phyloP scores from a whole-genome alignment of 1,284 basidiomycete species.

The Malassezia caprae region DNA sequence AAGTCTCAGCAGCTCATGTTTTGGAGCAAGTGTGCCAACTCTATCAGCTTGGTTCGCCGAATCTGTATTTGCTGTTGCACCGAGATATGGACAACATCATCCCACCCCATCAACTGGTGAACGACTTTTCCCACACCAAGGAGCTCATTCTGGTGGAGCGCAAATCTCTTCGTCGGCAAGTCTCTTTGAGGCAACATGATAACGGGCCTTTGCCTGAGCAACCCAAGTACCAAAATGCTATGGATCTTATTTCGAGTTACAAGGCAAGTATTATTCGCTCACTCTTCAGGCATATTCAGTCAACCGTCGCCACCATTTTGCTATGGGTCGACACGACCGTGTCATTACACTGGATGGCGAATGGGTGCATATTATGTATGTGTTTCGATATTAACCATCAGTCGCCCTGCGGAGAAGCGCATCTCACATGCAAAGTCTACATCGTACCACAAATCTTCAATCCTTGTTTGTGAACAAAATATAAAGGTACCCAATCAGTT shows the following conservation, averaged over 20 bases:
- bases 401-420: slow-evolving; percentile 27
- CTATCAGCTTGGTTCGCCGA: slow-evolving; percentile 29
- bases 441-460: slow-evolving; percentile 81
- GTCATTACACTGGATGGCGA: slow-evolving; percentile 87
- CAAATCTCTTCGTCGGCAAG: slow-evolving; percentile 4
- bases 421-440: slow-evolving; percentile 54
- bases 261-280: slow-evolving; percentile 43
- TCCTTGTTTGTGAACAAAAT: slow-evolving; percentile 72
- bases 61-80: slow-evolving; percentile 41
- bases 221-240: slow-evolving; percentile 45
- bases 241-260: slow-evolving; percentile 55
- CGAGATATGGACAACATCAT: slow-evolving; percentile 58
- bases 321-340: slow-evolving; percentile 78
- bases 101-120: slow-evolving; percentile 88
- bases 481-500: slow-evolving; percentile 70
- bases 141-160: slow-evolving; percentile 74
- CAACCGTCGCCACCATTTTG: slow-evolving; percentile 74
- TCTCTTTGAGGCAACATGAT: not conserved
- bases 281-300: slow-evolving; percentile 69
- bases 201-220: slow-evolving; percentile 11
- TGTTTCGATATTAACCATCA: slow-evolving; percentile 16
- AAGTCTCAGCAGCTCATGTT: slow-evolving; percentile 64
- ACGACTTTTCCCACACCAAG: slow-evolving; percentile 73
- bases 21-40: slow-evolving; percentile 56
- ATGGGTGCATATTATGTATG: slow-evolving; percentile 70